Base-by-base conservation (phyloP, 345 rosid genomes). In the Boechera divaricarpa region DNA sequence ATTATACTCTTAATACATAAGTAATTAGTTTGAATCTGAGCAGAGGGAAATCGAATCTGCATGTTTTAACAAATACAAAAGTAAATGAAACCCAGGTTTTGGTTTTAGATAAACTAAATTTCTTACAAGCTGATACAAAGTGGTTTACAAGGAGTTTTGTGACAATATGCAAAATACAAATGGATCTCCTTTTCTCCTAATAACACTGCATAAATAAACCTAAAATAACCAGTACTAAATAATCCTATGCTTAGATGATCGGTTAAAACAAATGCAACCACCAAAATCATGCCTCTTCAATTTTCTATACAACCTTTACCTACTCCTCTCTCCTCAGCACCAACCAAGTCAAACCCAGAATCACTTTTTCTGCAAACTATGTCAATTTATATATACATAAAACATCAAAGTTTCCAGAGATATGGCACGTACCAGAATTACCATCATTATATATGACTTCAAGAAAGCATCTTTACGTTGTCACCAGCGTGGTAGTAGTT, bases 301-400 rank as follows among this genome's bases (percentile, higher is more conserved):
- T 76, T 77, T 79, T 77, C 89, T 87, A 84, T 91, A 87, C 88
- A 89, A 59, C 55, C 60, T 36, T 67, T 10, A 73, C 78, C 74
- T 73, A 72, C 77, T 66, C 49, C 69, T 57, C 81, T 66, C 73
- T 73, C 73, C 82, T 80, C 68, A 62, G 75, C 62, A 75, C 61
- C 77, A 61, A 82, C 84, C 80, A 81, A 79, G 84, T 81, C 73
- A 75, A 74, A 72, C 73, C 62, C 69, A 66, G 53, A 73, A 65
- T 76, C 76, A 72, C 67, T 48, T 77, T 12, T 52, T 64, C 77
- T 21, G 52, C 64, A 72, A 63, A 59, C 77, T 69, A 52, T 60
- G 80, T 79, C 81, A 62, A 82, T 85, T 86, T 89, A 16, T 85
- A 82, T 82, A 83, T 44, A 72, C 75, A 77, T 51, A 69, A 59